Conservation (phyloP, 305 asterid genomes). For the Withania somnifera region DNA sequence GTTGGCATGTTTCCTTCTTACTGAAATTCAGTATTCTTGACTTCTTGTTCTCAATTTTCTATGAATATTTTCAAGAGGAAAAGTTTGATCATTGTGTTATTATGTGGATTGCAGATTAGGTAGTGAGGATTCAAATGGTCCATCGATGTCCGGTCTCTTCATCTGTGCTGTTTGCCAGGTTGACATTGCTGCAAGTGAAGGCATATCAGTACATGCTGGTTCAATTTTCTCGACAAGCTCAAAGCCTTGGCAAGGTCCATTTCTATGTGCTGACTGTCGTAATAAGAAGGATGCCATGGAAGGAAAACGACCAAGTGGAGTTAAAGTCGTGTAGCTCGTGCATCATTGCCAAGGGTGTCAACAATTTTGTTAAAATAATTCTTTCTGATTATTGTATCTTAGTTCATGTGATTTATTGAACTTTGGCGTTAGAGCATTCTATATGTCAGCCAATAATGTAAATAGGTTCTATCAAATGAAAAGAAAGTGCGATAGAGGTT, state of each 20-base stretch:
- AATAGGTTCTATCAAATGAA: neutral
- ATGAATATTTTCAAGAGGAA: neutral
- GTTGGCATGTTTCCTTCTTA: neutral
- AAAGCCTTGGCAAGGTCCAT: slow-evolving; percentile 90
- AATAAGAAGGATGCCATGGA: slow-evolving; percentile 91
- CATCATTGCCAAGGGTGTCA: neutral
- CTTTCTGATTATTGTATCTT: slow-evolving; percentile 1
- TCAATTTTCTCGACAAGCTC: slow-evolving; percentile 66
- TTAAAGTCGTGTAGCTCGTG: slow-evolving; percentile 35
- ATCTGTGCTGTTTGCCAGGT: slow-evolving; percentile 73
- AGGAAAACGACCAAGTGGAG: slow-evolving; percentile 86
- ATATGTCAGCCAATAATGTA: neutral
- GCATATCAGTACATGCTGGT: slow-evolving; percentile 80
- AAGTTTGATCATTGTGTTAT: neutral
- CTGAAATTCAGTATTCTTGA: neutral
- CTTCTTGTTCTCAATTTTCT: neutral
- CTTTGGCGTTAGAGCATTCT: neutral
- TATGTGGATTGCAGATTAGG: slow-evolving; percentile 43
- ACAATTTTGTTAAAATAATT: neutral
- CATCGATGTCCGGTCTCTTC: slow-evolving; percentile 35
- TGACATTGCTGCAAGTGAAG: slow-evolving; percentile 68
- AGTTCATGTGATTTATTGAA: neutral
- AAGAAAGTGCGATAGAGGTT: neutral
- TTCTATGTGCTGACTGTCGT: slow-evolving; percentile 64
- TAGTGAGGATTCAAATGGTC: slow-evolving; percentile 32